A percentile compares a stretch with the other conserved stretches of the same genome.
Conservation (phyloP, 306 rosid genomes). For the Alnus rubra region DNA sequence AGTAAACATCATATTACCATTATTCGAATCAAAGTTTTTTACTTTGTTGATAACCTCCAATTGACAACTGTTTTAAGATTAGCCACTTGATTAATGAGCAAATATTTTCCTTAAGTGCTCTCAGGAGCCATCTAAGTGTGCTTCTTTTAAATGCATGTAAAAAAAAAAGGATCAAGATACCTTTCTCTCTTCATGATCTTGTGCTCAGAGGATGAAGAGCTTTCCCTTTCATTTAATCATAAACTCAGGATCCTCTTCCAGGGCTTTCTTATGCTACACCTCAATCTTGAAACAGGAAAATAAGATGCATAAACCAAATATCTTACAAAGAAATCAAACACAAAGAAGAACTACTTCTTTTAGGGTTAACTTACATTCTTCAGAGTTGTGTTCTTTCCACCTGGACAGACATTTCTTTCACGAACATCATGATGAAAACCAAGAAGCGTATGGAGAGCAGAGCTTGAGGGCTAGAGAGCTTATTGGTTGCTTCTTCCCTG, state of each 20-base stretch:
- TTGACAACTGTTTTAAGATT: not conserved
- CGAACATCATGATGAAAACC: not conserved
- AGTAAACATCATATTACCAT: not conserved
- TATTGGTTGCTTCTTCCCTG: not conserved
- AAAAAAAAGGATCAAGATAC: not conserved
- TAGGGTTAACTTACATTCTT: not conserved
- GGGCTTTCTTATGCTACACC: not conserved
- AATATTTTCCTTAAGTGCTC: not conserved
- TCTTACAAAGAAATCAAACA: not conserved
- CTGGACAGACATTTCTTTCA: not conserved
- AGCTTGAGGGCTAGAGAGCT: not conserved
- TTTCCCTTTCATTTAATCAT: not conserved
- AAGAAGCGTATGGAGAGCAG: not conserved
- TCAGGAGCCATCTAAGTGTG: not conserved
- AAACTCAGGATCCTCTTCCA: not conserved
- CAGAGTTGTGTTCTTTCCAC: not conserved
- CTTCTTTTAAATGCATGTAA: not conserved
- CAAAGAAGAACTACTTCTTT: not conserved
- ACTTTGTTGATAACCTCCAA: not conserved
- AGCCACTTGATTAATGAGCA: not conserved
- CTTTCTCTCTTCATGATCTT: not conserved
- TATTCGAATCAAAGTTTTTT: not conserved
- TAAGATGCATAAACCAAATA: not conserved
- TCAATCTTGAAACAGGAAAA: too few species aligned
- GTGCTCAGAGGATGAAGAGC: not conserved